Evolutionary conservation across 805 yeast genomes (phyloP).

Genomic region (Kuraishia ogatae): DNA sequence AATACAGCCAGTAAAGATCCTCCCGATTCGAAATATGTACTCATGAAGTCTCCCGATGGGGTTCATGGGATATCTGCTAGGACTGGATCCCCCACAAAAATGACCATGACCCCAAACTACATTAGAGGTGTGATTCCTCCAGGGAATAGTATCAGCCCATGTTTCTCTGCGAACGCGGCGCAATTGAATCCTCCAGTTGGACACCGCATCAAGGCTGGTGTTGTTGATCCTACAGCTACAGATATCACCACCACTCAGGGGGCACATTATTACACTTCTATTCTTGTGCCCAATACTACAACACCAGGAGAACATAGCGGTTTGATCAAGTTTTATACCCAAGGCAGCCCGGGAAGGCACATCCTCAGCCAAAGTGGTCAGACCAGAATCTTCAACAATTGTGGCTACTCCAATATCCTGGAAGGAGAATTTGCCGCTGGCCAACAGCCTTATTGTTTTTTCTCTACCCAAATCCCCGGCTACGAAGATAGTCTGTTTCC

Average conservation of each 20-base stretch:
- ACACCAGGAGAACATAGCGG: neutral
- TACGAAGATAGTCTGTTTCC: constrained; percentile 25
- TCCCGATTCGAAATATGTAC: neutral
- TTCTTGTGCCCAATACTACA: neutral
- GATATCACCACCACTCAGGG: neutral
- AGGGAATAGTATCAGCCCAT: neutral
- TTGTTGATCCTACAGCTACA: neutral
- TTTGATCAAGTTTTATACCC: neutral
- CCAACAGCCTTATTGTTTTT: neutral
- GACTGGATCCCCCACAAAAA: neutral
- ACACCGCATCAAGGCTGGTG: neutral
- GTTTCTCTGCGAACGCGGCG: neutral
- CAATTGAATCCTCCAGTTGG: neutral
- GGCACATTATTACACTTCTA: neutral
- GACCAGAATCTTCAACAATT: neutral
- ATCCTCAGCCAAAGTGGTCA: neutral
- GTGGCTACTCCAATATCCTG: neutral
- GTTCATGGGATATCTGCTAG: neutral
- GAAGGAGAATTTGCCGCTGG: neutral
- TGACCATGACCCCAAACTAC: neutral
- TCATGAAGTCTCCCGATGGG: constrained; percentile 5
- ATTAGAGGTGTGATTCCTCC: neutral
- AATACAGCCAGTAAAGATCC: neutral
- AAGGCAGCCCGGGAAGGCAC: neutral
- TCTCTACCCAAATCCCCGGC: neutral